phyloP scores from a whole-genome alignment of 306 rosid species.

The Ormosia emarginata region DNA sequence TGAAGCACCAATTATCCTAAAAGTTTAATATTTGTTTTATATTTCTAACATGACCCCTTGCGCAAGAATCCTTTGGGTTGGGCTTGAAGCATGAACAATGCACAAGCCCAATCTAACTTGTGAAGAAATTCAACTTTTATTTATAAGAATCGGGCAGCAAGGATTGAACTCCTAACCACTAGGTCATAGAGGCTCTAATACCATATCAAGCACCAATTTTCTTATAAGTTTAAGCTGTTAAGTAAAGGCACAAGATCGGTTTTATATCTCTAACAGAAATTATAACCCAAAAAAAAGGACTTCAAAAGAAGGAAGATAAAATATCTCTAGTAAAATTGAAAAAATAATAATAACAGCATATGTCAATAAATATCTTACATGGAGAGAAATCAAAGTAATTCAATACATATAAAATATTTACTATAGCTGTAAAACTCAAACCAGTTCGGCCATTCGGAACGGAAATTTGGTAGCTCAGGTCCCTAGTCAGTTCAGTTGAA shows the following conservation, averaged over 20 bases:
- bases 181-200: not conserved
- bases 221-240: not conserved
- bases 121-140: not conserved
- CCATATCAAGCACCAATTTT: not conserved
- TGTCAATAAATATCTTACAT: not conserved
- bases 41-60: not conserved
- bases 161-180: not conserved
- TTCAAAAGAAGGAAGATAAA: not conserved
- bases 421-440: not conserved
- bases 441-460: not conserved
- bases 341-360: not conserved
- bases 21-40: not conserved
- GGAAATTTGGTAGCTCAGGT: not conserved
- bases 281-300: not conserved
- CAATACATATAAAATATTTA: not conserved
- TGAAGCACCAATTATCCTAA: not conserved
- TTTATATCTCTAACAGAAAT: not conserved
- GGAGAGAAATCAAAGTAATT: not conserved
- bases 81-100: not conserved
- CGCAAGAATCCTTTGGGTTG: not conserved
- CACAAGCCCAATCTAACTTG: not conserved
- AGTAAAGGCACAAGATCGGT: not conserved
- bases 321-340: not conserved
- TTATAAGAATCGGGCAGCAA: not conserved
- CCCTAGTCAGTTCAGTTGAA: not conserved